Evolutionary conservation across 768 basidiomycete genomes (phyloP), one percentile per base, ranked within the genome.

Genomic region (Lactarius hatsudake): DNA sequence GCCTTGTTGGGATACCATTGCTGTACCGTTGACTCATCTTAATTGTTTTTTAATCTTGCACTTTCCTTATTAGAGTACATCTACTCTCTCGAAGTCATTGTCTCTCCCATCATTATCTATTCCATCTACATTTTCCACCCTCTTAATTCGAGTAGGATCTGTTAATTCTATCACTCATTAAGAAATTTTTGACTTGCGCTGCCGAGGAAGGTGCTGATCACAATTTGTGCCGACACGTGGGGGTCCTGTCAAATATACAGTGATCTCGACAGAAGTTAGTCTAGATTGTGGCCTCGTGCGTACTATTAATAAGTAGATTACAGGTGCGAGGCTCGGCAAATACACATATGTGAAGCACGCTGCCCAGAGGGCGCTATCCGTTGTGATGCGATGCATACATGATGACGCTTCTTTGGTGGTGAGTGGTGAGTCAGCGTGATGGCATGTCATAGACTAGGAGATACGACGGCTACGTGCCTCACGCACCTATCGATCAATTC

Each of bases 41-140:
- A 53, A 59, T 59, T 12, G 28, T 45, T 40, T 45, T 40, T 20
- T 54, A 59, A 36, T 38, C 32, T 36, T 63, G 58, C 62, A 64
- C 58, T 57, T 55, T 64, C 59, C 34, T 53, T 23, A 63, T 64
- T 63, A 61, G 63, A 63, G 36, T 45, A 56, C 62, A 64, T 67
- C 26, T 64, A 26, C 51, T 53, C 51, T 53, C 26, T 26, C 26
- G 5, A 26, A 26, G 13, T 56, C 53, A 30, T 58, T 63, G 43
- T 38, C 42, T 20, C 54, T 58, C 30, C 23, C 15, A 18, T 26
- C 23, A 48, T 30, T 42, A 12, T 38, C 30, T 57, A 63, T 40
- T 56, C 32, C 28, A 64, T 58, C 20, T 58, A 64, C 38, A 15
- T 53, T 53, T 53, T 15, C 23, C 6, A 58, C 3, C 28, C 20